A percentile compares a stretch with the other conserved stretches of the same genome.
Evolutionary conservation across 306 rosid genomes (phyloP).

Genomic region (Prosopis cineraria): DNA sequence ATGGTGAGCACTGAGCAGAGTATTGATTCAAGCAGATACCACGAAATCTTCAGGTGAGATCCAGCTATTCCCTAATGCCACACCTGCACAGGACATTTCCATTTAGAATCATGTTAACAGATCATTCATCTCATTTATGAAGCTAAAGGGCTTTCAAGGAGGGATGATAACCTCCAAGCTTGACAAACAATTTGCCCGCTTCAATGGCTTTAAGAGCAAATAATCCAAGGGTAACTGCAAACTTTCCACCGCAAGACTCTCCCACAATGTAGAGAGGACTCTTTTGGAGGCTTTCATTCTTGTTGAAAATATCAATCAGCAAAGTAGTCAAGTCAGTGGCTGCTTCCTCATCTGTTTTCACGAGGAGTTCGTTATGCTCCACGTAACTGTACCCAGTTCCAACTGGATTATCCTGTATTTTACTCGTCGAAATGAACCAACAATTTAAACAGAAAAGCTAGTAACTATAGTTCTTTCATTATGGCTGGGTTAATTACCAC

Average conservation of each 20-base stretch:
- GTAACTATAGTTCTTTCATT: background rate
- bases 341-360: slow-evolving; percentile 77
- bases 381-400: slow-evolving; percentile 91
- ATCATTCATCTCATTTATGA: background rate
- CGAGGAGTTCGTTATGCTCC: slow-evolving; percentile 55
- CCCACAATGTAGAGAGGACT: slow-evolving; percentile 81
- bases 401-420: slow-evolving; percentile 81
- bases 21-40: slow-evolving; percentile 38
- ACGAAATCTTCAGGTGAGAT: slow-evolving; percentile 94
- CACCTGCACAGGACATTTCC: slow-evolving; percentile 54
- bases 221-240: slow-evolving; percentile 73
- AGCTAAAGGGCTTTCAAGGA: background rate
- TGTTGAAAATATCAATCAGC: slow-evolving; percentile 56
- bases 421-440: background rate
- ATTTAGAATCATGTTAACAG: background rate
- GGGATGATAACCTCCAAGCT: slow-evolving; percentile 58
- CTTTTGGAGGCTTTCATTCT: slow-evolving; percentile 54
- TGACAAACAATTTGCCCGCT: slow-evolving; percentile 53
- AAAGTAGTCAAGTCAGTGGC: slow-evolving; percentile 73
- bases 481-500: slow-evolving; percentile 49
- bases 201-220: slow-evolving; percentile 65
- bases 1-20: background rate
- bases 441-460: background rate
- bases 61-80: slow-evolving; percentile 91
- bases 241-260: slow-evolving; percentile 93